phyloP scores from a whole-genome alignment of 495 filamentous ascomycete species.

The Xylona heveae region DNA sequence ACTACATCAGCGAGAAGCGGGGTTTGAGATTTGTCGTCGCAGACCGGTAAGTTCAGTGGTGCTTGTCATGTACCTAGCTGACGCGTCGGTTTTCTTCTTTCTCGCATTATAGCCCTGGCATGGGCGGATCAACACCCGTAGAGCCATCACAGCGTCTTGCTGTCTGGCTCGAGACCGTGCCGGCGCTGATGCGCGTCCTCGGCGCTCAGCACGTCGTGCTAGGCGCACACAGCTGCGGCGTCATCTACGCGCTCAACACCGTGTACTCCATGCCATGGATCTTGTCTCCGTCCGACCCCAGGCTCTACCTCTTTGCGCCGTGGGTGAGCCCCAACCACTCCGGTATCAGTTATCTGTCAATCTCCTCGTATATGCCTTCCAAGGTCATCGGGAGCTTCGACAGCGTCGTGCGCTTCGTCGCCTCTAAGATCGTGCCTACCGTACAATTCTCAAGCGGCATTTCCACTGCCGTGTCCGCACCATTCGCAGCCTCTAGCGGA shows the following conservation, averaged over 20 bases:
- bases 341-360: too few species aligned
- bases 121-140: background rate
- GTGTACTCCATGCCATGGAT: conserved; percentile 7
- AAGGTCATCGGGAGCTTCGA: too few species aligned
- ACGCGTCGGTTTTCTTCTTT: background rate
- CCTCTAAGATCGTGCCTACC: too few species aligned
- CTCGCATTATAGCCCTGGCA: background rate
- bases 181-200: conserved; percentile 8
- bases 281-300: too few species aligned
- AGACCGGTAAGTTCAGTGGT: background rate
- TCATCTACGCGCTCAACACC: conserved; percentile 9
- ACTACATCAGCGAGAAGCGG: background rate
- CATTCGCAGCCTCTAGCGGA: too few species aligned
- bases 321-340: too few species aligned
- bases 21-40: background rate
- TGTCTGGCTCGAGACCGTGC: conserved; percentile 6
- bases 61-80: background rate
- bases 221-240: conserved; percentile 9
- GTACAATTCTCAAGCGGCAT: too few species aligned
- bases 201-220: conserved; percentile 8
- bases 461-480: too few species aligned
- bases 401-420: too few species aligned
- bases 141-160: background rate
- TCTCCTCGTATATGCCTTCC: too few species aligned
- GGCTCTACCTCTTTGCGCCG: too few species aligned